Percentiles rank a stretch among this genome's conserved stretches.
phyloP scores from a whole-genome alignment of 345 rosid species.

The sweet orange (Citrus sinensis) region DVS_A1.0 CM039164.1:24039501-24040000 shows the following conservation, averaged over 20 bases:
- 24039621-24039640: too few relatives aligned
- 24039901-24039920: not conserved
- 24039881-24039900: not conserved
- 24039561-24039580: too few relatives aligned
- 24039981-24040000: conserved; percentile 3
- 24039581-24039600: too few relatives aligned
- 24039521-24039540: too few relatives aligned
- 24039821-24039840: not conserved
- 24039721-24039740: conserved; percentile 7
- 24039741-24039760: not conserved
- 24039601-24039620: not conserved
- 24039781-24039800: not conserved
- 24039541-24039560: not conserved
- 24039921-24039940: not conserved
- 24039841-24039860: conserved; percentile 11
- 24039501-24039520: not conserved
- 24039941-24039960: not conserved
- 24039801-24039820: not conserved
- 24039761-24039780: not conserved
- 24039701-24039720: not conserved
- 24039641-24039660: not conserved
- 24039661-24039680: not conserved
- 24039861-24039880: conserved; percentile 1
- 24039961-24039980: not conserved
- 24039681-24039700: not conserved